Evolutionary conservation across 2,329 filamentous ascomycete species (phyloP), one percentile per base, ranked within the genome.

Genomic region (Coniella lustricola): DNA sequence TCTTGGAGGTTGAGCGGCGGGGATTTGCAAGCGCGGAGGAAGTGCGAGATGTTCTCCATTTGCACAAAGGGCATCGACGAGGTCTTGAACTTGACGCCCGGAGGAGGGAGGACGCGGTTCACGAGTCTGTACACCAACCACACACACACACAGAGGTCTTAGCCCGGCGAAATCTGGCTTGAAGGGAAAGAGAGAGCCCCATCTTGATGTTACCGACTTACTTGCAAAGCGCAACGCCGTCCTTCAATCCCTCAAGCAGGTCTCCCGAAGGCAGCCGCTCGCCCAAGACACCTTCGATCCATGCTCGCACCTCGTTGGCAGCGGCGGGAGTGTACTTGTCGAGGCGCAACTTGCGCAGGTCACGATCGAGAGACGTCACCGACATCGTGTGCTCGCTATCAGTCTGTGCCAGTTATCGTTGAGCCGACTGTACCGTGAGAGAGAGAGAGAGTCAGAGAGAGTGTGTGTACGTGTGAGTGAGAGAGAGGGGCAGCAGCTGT

Each of bases 1-100:
- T 90, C 84, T 50, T 88, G 90, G 51, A 98, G 81, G 66, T 84
- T 90, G 45, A 98, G 73, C 0, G 93, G 93, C 21, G 87, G 81
- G 44, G 79, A 73, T 67, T 95, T 87, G 72, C 90, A 95, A 52
- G 89, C 90, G 61, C 81, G 82, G 46, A 98, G 81, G 69, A 96
- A 98, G 63, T 95, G 88, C 4, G 90, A 94, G 62, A 98, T 96
- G 65, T 98, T 98, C 67, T 98, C 93, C 90, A 97, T 97, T 68
- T 98, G 93, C 35, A 97, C 91, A 64, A 98, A 98, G 0, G 93
- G 93, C 91, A 97, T 97, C 35, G 82, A 71, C 1, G 90, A 95
- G 62, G 85, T 76, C 70, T 97, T 97, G 77, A 86, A 97, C 65
- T 85, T 89, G 68, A 95, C 79, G 29, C 85, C 85, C 0, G 87